Base-by-base conservation (phyloP, 768 basidiomycete species). In the Suillus brevipes region DNA sequence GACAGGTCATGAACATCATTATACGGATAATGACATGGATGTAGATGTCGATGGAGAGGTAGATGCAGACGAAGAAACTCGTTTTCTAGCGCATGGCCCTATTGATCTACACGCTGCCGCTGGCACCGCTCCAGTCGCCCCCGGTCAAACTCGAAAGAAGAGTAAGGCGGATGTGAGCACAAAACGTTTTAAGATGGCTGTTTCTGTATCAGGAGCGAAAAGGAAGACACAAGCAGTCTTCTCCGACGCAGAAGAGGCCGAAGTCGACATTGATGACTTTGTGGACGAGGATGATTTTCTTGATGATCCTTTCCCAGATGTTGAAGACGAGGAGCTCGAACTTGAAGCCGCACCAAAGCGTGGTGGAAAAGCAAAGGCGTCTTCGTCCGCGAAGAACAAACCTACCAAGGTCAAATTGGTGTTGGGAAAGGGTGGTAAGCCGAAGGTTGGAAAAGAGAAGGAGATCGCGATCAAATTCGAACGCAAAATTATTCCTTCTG, bases 21-120 rank as follows among this genome's bases (percentile, higher is more conserved):
- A 85, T 40, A 78, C 86, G 69, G 83, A 85, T 18, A 78, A 83
- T 14, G 75, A 79, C 50, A 67, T 77, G 69, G 71, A 80, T 40
- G 74, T 79, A 16, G 78, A 81, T 37, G 75, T 72, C 37, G 77
- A 80, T 58, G 71, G 76, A 55, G 84, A 86, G 16, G 73, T 78
- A 2, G 80, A 70, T 68, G 67, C 68, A n/a, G 64, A 31, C 31
- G 65, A 65, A n/a, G 72, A 75, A 40, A 63, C 59, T 34, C 73
- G 69, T 25, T 76, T 76, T 66, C 69, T 73, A 60, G 20, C 66
- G 12, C 63, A 65, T 45, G 65, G 65, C 7, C n/a, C 37, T 25
- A 50, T 14, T 4, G 18, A 38, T 6, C 38, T 28, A 6, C 38
- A 47, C 20, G 12, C 18, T 25, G 25, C 23, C 38, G 14, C 50